A percentile compares a stretch with the other conserved stretches of the same genome.
Evolutionary conservation across 163 green algal genomes (phyloP).

Genomic region (Chloromonas sp.): DNA sequence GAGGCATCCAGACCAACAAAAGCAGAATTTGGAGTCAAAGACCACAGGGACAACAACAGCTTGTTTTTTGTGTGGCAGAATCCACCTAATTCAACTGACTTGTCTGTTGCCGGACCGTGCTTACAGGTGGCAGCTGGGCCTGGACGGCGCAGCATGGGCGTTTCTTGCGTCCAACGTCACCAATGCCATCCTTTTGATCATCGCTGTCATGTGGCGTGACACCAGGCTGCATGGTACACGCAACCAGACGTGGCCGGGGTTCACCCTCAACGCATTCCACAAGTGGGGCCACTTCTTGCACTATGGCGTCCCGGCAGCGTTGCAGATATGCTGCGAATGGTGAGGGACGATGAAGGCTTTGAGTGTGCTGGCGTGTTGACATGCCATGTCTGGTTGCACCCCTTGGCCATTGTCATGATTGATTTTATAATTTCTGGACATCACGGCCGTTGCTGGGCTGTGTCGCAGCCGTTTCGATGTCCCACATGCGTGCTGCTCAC

Average conservation of each 20-base stretch:
- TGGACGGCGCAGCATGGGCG: slow-evolving; percentile 33
- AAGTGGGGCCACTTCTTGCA: slow-evolving; percentile 41
- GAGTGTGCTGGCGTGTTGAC: neutral
- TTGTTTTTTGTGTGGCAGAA: too few species aligned
- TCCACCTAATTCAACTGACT: too few species aligned
- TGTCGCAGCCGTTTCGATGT: neutral
- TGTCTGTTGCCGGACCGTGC: too few species aligned
- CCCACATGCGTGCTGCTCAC: neutral
- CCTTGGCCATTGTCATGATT: neutral
- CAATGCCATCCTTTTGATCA: slow-evolving; percentile 20
- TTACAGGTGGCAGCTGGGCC: slow-evolving; percentile 21
- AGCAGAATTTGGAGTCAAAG: too few species aligned
- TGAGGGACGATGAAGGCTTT: neutral
- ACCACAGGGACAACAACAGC: too few species aligned
- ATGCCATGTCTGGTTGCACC: neutral
- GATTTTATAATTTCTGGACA: neutral
- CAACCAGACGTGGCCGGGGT: slow-evolving; percentile 43
- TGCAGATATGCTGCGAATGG: slow-evolving; percentile 54
- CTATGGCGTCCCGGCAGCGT: slow-evolving; percentile 36
- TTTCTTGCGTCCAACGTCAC: slow-evolving; percentile 29
- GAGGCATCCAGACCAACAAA: too few species aligned
- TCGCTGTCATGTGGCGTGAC: slow-evolving; percentile 25
- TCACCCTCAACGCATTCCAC: slow-evolving; percentile 10
- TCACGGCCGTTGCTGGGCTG: neutral
- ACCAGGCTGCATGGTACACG: neutral